Evolutionary conservation across 768 basidiomycete genomes (phyloP).

Genomic region (Suillus americanus): DNA sequence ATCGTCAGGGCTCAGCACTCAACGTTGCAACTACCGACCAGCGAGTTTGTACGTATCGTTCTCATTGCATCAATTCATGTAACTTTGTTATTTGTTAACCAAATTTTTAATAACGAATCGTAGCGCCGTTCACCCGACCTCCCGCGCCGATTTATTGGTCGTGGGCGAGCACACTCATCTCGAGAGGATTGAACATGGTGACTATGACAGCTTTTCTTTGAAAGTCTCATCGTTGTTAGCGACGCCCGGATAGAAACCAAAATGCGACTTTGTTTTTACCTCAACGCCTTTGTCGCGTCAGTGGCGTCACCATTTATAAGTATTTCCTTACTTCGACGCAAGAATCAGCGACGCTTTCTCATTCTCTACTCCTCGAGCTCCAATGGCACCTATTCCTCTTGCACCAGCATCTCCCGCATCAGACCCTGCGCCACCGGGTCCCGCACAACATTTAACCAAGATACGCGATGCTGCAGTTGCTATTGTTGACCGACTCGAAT

Average conservation of each 20-base stretch:
- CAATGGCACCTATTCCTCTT: background rate
- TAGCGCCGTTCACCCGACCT: background rate
- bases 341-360: background rate
- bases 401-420: background rate
- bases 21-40: background rate
- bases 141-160: no score
- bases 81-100: background rate
- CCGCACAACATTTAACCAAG: background rate
- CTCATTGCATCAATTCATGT: background rate
- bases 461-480: background rate
- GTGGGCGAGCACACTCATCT: conserved; percentile 40
- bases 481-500: background rate
- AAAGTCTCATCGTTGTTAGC: background rate
- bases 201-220: background rate
- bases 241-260: background rate
- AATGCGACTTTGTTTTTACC: background rate
- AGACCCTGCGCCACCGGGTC: background rate
- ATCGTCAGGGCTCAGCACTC: background rate
- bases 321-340: background rate
- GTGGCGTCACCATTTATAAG: background rate
- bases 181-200: conserved; percentile 65
- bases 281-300: background rate
- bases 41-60: background rate
- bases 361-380: background rate
- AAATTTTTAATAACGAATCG: background rate